Evolutionary conservation across 140 eudicot species (phyloP).

Genomic region (Oenanthe javanica): DNA sequence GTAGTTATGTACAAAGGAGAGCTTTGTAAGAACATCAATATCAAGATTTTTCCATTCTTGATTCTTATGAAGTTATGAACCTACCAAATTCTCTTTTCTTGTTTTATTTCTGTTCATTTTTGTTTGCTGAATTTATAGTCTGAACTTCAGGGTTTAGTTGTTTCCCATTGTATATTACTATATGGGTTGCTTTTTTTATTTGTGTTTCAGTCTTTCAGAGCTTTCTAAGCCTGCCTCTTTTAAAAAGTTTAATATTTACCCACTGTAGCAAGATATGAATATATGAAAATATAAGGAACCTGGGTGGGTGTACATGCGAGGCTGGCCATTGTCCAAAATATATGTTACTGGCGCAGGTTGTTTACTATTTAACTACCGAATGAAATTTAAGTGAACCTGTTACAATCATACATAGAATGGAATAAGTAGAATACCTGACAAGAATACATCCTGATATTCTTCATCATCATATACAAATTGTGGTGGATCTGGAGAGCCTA

Average conservation of each 20-base stretch:
- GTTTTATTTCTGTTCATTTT: neutral
- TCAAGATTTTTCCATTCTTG: neutral
- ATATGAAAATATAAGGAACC: neutral
- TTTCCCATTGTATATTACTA: neutral
- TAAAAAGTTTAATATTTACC: neutral
- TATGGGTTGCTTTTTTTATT: neutral
- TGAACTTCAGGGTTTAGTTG: neutral
- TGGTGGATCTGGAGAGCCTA: conserved; percentile 94
- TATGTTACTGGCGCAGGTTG: neutral
- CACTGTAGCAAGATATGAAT: neutral
- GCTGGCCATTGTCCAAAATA: neutral
- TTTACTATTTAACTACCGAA: neutral
- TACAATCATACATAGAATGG: neutral
- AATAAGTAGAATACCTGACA: conserved; percentile 50
- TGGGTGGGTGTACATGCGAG: neutral
- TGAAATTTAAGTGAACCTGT: neutral
- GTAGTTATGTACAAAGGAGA: neutral
- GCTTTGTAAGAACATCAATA: neutral
- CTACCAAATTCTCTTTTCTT: neutral
- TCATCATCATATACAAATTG: conserved; percentile 87
- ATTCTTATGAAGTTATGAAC: neutral
- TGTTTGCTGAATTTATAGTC: neutral
- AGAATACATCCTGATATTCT: conserved; percentile 78
- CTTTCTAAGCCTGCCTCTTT: too few relatives aligned
- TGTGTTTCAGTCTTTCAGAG: neutral